Evolutionary conservation across 2,329 filamentous ascomycete species (phyloP).

Genomic region (Aureobasidium lini): DNA sequence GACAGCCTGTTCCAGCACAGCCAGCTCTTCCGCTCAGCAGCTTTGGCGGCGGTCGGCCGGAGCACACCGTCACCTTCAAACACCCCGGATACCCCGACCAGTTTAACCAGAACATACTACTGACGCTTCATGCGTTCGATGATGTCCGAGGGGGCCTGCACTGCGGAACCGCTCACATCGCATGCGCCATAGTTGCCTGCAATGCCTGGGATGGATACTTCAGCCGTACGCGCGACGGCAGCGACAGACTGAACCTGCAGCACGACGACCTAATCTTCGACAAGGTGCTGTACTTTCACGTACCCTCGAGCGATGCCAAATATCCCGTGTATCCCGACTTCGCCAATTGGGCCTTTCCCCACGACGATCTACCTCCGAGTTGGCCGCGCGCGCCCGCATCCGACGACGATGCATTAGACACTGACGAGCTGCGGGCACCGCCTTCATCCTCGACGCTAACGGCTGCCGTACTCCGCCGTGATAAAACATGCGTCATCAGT

Average conservation of each 20-base stretch:
- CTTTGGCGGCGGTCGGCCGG: neutral
- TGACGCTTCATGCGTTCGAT: conserved; percentile 13
- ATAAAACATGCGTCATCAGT: conserved; percentile 8
- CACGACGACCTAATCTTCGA: neutral
- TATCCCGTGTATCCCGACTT: conserved; percentile 15
- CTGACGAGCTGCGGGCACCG: neutral
- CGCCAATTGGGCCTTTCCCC: conserved; percentile 14
- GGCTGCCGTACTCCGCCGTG: conserved; percentile 12
- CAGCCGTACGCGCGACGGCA: conserved; percentile 7
- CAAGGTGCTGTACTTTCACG: conserved; percentile 12
- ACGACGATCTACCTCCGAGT: conserved; percentile 9
- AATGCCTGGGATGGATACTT: conserved; percentile 16
- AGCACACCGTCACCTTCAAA: conserved; percentile 10
- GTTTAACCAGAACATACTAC: conserved; percentile 12
- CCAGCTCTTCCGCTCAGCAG: neutral
- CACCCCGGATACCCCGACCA: conserved; percentile 15
- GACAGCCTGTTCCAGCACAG: conserved; percentile 1
- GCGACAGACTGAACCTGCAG: neutral
- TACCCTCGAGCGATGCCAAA: conserved; percentile 9
- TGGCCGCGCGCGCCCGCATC: conserved; percentile 2
- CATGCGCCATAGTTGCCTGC: conserved; percentile 15
- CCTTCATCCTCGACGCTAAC: conserved; percentile 9
- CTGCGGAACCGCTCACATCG: conserved; percentile 7
- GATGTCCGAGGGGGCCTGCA: conserved; percentile 12
- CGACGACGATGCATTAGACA: neutral